Evolutionary conservation across 2,329 filamentous ascomycete species (phyloP), one percentile per base, ranked within the genome.

Genomic region (Ophiostoma sp.): DNA sequence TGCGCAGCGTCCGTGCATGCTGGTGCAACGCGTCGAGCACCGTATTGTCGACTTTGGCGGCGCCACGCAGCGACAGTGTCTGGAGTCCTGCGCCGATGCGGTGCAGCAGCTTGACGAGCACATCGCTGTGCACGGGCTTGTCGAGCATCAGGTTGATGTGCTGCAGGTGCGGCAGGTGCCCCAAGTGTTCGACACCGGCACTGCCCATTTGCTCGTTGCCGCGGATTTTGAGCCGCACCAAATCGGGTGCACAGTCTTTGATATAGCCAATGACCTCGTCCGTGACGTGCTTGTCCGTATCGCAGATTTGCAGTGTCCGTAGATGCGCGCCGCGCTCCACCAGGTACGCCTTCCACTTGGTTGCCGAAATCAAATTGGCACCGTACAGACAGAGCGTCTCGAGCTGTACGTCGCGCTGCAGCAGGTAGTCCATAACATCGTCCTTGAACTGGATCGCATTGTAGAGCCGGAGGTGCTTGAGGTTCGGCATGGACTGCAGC

Each of bases 371-470:
- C 0, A 98, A 88, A 77, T 97, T 98, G 11, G 93, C 90, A 12
- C 94, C 93, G 75, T 96, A 91, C 0, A 98, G 86, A 75, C 94
- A 92, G 59, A 98, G 85, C 72, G 89, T 87, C 74, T 90, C 88
- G n/a, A 98, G 84, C 9, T 87, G 82, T 2, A 73, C 25, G 69
- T 92, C 87, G 66, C 93, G 92, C 72, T 90, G 90, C 25, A 93
- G 85, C 78, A 98, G 88, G 80, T 95, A 97, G 70, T 93, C 89
- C 81, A 98, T 87, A 57, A 94, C 92, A 52, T 86, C 86, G 78
- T 98, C 92, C 81, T 97, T 97, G 85, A 98, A 92, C 79, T 97
- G 95, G 69, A 96, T 93, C n/a, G 91, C 93, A 78, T 95, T 95
- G 68, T 92, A 90, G 12, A 97, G 84, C 76, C 94, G 92, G 73